Percentiles rank a stretch among this genome's conserved stretches.
Evolutionary conservation across 208 protist genomes (phyloP).

Genomic region (Trypanosoma mega): DNA sequence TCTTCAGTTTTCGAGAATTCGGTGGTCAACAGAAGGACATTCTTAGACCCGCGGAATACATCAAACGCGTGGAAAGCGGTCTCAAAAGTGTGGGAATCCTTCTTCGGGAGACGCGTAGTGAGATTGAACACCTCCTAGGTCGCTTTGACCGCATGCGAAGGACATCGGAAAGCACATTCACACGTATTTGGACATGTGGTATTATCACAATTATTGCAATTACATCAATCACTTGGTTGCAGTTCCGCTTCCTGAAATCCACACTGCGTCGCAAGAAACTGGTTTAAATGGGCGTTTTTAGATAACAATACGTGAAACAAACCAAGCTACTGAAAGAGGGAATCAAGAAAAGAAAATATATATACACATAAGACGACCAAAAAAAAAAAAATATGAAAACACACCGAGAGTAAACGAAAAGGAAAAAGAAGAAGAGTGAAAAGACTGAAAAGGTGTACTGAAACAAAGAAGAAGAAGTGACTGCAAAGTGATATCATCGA

Average conservation of each 20-base stretch:
- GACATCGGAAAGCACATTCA: constrained; percentile 80
- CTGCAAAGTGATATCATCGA: too few relatives aligned
- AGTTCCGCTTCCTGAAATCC: constrained; percentile 69
- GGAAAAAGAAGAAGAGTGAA: too few relatives aligned
- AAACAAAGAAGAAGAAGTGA: too few relatives aligned
- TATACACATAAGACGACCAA: too few relatives aligned
- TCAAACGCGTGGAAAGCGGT: constrained; percentile 33
- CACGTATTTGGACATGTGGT: constrained; percentile 67
- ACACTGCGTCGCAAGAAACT: constrained; percentile 68
- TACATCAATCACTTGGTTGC: constrained; percentile 41
- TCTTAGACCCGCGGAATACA: constrained; percentile 52
- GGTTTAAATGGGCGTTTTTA: too few relatives aligned
- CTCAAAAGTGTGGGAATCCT: constrained; percentile 24
- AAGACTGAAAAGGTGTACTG: too few relatives aligned
- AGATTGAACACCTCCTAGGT: constrained; percentile 21
- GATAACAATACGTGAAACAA: too few relatives aligned
- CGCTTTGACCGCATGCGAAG: constrained; percentile 44
- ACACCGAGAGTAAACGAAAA: too few relatives aligned
- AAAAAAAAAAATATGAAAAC: too few relatives aligned
- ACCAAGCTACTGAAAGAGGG: too few relatives aligned
- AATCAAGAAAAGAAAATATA: too few relatives aligned
- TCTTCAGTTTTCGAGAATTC: constrained; percentile 63
- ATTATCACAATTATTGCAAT: constrained; percentile 44
- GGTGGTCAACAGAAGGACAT: constrained; percentile 64
- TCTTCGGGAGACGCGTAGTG: constrained; percentile 10